Percentiles rank a stretch among this genome's conserved stretches.
phyloP scores from a whole-genome alignment of 192 early-diverging fungal species.

The Backusella mclennaniae region DNA sequence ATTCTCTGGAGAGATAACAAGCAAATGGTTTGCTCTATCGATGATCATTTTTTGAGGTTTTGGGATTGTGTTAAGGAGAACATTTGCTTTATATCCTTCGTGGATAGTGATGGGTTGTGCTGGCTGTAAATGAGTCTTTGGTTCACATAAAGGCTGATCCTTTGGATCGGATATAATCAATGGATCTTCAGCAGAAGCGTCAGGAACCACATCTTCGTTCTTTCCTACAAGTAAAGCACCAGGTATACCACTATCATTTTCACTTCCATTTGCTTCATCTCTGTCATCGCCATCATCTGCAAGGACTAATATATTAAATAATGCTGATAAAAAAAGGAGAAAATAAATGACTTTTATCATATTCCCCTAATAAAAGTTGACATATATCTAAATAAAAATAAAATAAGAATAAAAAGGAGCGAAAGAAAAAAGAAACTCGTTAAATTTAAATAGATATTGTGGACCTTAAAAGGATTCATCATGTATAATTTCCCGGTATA shows the following conservation, averaged over 20 bases:
- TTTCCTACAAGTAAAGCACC: neutral
- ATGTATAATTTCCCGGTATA: neutral
- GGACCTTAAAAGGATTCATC: neutral
- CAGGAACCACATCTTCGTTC: conserved; percentile 14
- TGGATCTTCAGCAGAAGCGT: conserved; percentile 19
- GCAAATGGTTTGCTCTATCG: conserved; percentile 25
- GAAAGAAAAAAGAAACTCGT: neutral
- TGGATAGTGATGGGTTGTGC: neutral
- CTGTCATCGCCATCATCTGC: neutral
- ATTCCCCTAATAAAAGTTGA: neutral
- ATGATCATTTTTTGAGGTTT: conserved; percentile 19
- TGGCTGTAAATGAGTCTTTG: conserved; percentile 8
- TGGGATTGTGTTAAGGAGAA: conserved; percentile 21
- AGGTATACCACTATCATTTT: neutral
- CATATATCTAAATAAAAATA: neutral
- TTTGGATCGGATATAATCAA: conserved; percentile 14
- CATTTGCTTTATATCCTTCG: conserved; percentile 24
- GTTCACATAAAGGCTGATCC: conserved; percentile 20
- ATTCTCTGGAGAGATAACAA: conserved; percentile 22
- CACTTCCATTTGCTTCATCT: neutral
- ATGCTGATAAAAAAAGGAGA: neutral
- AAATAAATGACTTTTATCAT: neutral
- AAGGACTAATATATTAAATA: neutral
- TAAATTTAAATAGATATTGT: neutral
- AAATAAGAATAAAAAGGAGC: neutral